These are phyloP conservation scores for Aspergillus sp. DNA, from an alignment of 2,329 filamentous ascomycete species.

Conservation along the genomic window DNA sequence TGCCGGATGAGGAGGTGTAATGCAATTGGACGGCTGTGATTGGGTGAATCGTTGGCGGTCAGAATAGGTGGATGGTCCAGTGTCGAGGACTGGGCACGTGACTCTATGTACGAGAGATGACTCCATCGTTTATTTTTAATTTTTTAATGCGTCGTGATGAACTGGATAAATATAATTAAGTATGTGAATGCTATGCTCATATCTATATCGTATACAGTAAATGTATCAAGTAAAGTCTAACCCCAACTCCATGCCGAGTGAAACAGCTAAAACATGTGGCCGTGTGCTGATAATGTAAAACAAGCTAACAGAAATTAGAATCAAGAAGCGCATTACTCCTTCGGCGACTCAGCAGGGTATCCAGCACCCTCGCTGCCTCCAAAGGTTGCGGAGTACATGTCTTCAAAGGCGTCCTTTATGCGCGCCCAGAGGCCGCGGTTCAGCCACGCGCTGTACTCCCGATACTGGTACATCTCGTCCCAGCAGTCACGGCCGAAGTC, in stretches of 20 bases:
- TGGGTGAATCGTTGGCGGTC: conserved; percentile 34
- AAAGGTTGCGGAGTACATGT: conserved; percentile 29
- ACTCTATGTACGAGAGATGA: neutral
- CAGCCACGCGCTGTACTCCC: conserved; percentile 85
- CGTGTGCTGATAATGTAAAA: neutral
- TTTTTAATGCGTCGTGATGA: neutral
- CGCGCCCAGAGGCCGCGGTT: conserved; percentile 83
- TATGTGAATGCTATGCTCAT: neutral
- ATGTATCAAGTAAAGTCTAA: neutral
- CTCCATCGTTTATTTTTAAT: too few species aligned
- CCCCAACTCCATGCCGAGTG: conserved; percentile 19
- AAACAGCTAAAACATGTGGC: neutral
- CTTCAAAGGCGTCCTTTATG: conserved; percentile 40
- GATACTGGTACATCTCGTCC: conserved; percentile 96
- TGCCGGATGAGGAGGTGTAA: conserved; percentile 16
- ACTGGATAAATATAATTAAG: neutral
- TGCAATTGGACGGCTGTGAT: conserved; percentile 34
- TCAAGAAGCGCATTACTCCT: conserved; percentile 1
- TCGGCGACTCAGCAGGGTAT: conserved; percentile 4
- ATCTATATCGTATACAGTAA: neutral
- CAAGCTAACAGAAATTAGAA: neutral
- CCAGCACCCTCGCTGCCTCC: conserved; percentile 7
- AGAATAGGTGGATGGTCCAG: conserved; percentile 5
- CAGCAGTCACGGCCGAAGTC: conserved; percentile 97
- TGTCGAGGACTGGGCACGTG: neutral